phyloP scores from a whole-genome alignment of 1,139 yeast species.

The Hansenula lynferdii region DNA sequence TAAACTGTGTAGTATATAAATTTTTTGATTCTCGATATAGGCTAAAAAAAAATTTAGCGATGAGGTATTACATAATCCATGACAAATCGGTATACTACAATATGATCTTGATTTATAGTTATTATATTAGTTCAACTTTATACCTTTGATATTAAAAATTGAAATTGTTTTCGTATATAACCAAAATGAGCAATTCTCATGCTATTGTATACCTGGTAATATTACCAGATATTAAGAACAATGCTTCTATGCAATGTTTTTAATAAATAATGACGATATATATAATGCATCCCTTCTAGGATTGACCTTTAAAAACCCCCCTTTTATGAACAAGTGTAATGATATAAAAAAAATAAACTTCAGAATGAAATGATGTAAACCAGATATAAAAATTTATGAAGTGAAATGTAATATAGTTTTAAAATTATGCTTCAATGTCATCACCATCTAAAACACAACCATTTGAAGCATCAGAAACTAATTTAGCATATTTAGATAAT shows the following conservation, averaged over 20 bases:
- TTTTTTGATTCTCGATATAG: no score
- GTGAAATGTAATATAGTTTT: no score
- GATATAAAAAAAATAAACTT: background rate
- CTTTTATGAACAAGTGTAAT: constrained; percentile 1
- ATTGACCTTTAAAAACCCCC: background rate
- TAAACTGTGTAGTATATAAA: no score
- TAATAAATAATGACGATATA: constrained; percentile 2
- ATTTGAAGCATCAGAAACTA: constrained; percentile 84
- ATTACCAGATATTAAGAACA: no score
- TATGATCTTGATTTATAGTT: no score
- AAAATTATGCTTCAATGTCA: constrained; percentile 4
- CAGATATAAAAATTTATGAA: no score
- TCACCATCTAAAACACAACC: constrained; percentile 87
- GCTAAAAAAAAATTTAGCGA: constrained; percentile 1
- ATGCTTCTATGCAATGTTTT: no score
- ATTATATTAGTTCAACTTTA: background rate
- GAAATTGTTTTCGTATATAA: no score
- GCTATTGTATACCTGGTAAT: background rate
- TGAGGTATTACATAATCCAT: background rate
- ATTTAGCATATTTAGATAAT: constrained; percentile 72
- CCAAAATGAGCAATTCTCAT: constrained; percentile 1
- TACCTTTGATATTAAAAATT: constrained; percentile 1
- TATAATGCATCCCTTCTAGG: constrained; percentile 4
- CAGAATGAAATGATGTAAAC: background rate
- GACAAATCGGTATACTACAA: background rate